These are phyloP conservation scores for Suillus sp. DNA, from an alignment of 768 basidiomycete genomes.

Conservation along the genomic window DNA sequence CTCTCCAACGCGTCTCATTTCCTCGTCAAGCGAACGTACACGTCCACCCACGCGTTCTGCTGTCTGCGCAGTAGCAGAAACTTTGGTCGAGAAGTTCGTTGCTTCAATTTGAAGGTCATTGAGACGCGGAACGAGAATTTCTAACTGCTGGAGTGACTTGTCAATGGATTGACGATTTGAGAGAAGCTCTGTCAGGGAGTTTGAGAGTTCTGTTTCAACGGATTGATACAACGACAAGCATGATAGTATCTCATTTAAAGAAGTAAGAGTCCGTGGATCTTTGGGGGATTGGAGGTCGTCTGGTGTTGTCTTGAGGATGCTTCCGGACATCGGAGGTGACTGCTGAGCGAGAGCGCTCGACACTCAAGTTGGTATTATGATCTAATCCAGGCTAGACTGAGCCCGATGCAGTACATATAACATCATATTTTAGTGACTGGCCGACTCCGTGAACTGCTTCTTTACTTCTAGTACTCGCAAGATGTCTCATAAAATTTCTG, in stretches of 20 bases:
- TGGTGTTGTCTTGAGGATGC: conserved; percentile 4
- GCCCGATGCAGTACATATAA: background rate
- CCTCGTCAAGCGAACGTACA: conserved; percentile 86
- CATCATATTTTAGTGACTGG: background rate
- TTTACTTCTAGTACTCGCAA: background rate
- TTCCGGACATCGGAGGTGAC: conserved; percentile 15
- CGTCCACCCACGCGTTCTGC: conserved; percentile 90
- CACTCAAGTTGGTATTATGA: background rate
- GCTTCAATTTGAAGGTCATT: conserved; percentile 66
- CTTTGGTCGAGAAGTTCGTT: conserved; percentile 52
- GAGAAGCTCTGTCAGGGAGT: conserved; percentile 69
- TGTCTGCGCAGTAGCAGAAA: conserved; percentile 73
- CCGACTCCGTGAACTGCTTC: background rate
- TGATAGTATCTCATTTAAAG: conserved; percentile 69
- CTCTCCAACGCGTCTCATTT: conserved; percentile 88
- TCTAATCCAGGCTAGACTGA: too few relatives aligned
- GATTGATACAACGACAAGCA: conserved; percentile 74
- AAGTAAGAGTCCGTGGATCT: conserved; percentile 50
- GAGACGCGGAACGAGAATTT: conserved; percentile 60
- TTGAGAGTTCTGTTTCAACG: conserved; percentile 75
- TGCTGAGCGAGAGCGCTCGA: too few relatives aligned
- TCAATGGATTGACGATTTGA: conserved; percentile 68
- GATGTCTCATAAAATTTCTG: conserved; percentile 41
- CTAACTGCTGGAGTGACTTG: conserved; percentile 60
- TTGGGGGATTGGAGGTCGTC: conserved; percentile 12